Percentiles rank a stretch among this genome's conserved stretches.
Evolutionary conservation across 345 rosid genomes (phyloP).

Genomic region (Salix purpurea): DNA sequence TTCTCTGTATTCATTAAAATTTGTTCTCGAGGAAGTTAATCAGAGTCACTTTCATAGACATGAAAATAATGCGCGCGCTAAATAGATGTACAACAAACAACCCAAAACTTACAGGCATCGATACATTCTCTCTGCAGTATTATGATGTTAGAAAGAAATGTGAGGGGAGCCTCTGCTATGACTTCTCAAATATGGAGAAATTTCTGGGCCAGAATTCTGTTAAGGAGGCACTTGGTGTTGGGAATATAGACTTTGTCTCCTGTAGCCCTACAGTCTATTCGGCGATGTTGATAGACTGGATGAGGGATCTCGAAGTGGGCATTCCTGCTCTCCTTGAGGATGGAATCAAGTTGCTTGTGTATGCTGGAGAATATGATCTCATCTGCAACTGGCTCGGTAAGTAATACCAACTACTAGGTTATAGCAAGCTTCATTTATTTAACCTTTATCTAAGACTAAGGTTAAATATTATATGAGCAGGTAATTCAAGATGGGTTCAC

Average conservation of each 20-base stretch:
- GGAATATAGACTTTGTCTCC: constrained; percentile 77
- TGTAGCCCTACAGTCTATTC: constrained; percentile 78
- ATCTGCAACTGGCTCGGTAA: constrained; percentile 99
- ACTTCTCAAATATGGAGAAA: constrained; percentile 97
- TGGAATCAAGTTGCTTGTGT: constrained; percentile 81
- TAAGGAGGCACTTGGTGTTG: constrained; percentile 78
- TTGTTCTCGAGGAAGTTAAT: not conserved
- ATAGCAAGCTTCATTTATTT: not conserved
- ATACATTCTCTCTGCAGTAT: constrained; percentile 49
- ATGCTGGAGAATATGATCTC: constrained; percentile 98
- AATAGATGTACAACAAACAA: not conserved
- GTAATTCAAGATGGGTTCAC: constrained; percentile 99
- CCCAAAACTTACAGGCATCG: constrained; percentile 6
- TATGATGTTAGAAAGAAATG: constrained; percentile 94
- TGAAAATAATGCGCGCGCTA: not conserved
- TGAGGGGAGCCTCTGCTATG: constrained; percentile 83
- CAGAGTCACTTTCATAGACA: not conserved
- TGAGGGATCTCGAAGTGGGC: constrained; percentile 91
- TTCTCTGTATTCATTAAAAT: not conserved
- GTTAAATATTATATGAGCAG: constrained; percentile 29
- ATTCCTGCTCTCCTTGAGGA: constrained; percentile 93
- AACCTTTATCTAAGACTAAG: not conserved
- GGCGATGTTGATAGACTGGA: constrained; percentile 93
- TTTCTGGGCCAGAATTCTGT: constrained; percentile 67
- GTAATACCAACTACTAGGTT: constrained; percentile 1